Evolutionary conservation across 78 protist species (phyloP).

Genomic region (Anaeramoeba ignava): DNA sequence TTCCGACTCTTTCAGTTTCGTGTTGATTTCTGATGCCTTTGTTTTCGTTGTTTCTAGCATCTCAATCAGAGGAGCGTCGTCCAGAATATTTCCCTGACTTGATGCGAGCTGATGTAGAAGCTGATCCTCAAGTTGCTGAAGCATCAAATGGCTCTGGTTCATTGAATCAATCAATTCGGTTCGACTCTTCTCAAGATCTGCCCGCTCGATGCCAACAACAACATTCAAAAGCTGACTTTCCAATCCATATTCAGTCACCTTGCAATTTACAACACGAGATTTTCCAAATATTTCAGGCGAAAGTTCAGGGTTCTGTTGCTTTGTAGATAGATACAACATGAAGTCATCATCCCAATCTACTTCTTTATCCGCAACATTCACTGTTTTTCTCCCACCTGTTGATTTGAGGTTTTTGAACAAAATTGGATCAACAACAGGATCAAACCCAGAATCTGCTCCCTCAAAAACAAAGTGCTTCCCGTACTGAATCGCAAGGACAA

Average conservation of each 20-base stretch:
- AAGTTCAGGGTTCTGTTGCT: slow-evolving; percentile 64
- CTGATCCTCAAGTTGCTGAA: slow-evolving; percentile 72
- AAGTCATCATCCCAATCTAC: slow-evolving; percentile 56
- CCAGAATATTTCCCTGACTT: slow-evolving; percentile 56
- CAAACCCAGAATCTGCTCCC: slow-evolving; percentile 68
- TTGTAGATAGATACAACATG: slow-evolving; percentile 56
- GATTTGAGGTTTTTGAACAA: slow-evolving; percentile 39
- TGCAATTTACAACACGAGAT: slow-evolving; percentile 58
- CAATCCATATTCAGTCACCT: slow-evolving; percentile 66
- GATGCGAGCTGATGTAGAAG: slow-evolving; percentile 56
- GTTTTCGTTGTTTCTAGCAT: slow-evolving; percentile 63
- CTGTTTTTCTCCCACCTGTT: slow-evolving; percentile 20
- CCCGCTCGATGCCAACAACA: slow-evolving; percentile 49
- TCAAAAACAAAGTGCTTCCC: slow-evolving; percentile 74
- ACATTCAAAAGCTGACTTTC: slow-evolving; percentile 69
- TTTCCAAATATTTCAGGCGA: slow-evolving; percentile 61
- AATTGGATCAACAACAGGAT: slow-evolving; percentile 71
- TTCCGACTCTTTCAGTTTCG: slow-evolving; percentile 43
- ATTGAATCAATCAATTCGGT: slow-evolving; percentile 36
- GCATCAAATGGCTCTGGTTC: slow-evolving; percentile 34
- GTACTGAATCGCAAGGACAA: slow-evolving; percentile 50
- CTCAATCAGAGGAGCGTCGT: slow-evolving; percentile 59
- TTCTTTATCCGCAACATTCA: slow-evolving; percentile 57
- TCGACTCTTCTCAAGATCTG: slow-evolving; percentile 36
- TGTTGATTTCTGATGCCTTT: slow-evolving; percentile 43